A percentile compares a stretch with the other conserved stretches of the same genome.
These are phyloP conservation scores for Zygosaccharomyces sapae DNA, from an alignment of 1,139 yeast species.

Conservation along the genomic window DNA sequence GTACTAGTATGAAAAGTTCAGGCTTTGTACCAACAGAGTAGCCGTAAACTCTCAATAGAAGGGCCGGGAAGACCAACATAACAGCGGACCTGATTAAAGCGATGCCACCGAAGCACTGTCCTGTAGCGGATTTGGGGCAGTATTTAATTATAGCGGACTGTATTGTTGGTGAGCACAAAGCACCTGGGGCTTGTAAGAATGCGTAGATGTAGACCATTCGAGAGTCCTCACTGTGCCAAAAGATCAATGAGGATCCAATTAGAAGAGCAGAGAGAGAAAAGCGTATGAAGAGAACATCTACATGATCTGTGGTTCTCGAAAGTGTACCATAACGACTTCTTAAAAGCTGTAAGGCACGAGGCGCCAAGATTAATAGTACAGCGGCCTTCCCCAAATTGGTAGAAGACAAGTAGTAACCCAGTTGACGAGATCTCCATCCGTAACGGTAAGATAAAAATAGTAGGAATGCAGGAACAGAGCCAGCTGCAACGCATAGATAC, in stretches of 20 bases:
- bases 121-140: conserved; percentile 44
- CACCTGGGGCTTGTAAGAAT: conserved; percentile 42
- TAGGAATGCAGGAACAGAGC: conserved; percentile 45
- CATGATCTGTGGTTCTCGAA: conserved; percentile 44
- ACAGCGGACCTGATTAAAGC: conserved; percentile 45
- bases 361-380: conserved; percentile 43
- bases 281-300: conserved; percentile 49
- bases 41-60: conserved; percentile 42
- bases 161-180: conserved; percentile 42
- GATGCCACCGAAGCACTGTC: conserved; percentile 53
- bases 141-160: conserved; percentile 47
- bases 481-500: conserved; percentile 35
- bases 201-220: conserved; percentile 18
- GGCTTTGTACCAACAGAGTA: conserved; percentile 37
- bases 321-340: conserved; percentile 31
- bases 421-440: conserved; percentile 54
- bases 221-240: conserved; percentile 15
- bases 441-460: conserved; percentile 58
- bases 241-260: conserved; percentile 8
- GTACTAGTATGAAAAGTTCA: conserved; percentile 32
- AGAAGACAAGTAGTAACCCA: conserved; percentile 58
- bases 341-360: conserved; percentile 42
- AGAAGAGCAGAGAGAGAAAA: conserved; percentile 43
- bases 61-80: conserved; percentile 41
- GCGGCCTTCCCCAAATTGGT: conserved; percentile 47